A percentile compares a stretch with the other conserved stretches of the same genome.
These are phyloP conservation scores for Podaxis rugospora DNA, from an alignment of 768 basidiomycete genomes.

Conservation along the genomic window DNA sequence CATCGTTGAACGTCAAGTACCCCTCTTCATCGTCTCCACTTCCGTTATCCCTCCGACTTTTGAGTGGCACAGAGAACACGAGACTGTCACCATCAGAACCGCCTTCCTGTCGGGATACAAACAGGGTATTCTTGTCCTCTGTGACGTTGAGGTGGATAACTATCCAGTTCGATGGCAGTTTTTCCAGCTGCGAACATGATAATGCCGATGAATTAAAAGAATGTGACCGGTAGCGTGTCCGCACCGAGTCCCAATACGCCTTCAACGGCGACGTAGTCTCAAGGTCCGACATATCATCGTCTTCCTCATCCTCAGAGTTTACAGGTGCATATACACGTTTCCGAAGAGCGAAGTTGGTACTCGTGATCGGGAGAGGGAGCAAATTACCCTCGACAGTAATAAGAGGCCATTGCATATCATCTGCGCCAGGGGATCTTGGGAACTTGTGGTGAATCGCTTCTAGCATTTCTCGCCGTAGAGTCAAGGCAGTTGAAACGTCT, in stretches of 20 bases:
- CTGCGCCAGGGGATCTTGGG: constrained; percentile 30
- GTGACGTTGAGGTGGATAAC: constrained; percentile 81
- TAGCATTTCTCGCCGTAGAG: constrained; percentile 80
- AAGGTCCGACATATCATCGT: constrained; percentile 16
- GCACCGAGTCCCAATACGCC: constrained; percentile 61
- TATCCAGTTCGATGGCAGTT: constrained; percentile 76
- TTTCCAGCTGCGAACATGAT: constrained; percentile 33
- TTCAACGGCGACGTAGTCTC: constrained; percentile 29
- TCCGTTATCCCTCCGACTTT: constrained; percentile 72
- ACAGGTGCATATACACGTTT: constrained; percentile 12
- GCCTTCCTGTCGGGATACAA: constrained; percentile 74
- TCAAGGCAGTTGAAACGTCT: constrained; percentile 78
- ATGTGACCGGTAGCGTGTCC: constrained; percentile 48
- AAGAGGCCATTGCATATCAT: constrained; percentile 77
- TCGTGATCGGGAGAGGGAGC: constrained; percentile 23
- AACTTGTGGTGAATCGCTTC: constrained; percentile 79
- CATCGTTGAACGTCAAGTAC: constrained; percentile 72
- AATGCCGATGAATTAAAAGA: constrained; percentile 36
- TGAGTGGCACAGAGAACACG: constrained; percentile 86
- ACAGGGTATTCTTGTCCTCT: constrained; percentile 77
- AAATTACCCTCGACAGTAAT: constrained; percentile 42
- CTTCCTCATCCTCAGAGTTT: constrained; percentile 35
- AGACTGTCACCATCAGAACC: constrained; percentile 49
- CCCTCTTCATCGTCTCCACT: constrained; percentile 63
- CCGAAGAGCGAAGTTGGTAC: background rate